Evolutionary conservation across 2,329 filamentous ascomycete species (phyloP).

Genomic region (Neofusicoccum umdonicola): DNA sequence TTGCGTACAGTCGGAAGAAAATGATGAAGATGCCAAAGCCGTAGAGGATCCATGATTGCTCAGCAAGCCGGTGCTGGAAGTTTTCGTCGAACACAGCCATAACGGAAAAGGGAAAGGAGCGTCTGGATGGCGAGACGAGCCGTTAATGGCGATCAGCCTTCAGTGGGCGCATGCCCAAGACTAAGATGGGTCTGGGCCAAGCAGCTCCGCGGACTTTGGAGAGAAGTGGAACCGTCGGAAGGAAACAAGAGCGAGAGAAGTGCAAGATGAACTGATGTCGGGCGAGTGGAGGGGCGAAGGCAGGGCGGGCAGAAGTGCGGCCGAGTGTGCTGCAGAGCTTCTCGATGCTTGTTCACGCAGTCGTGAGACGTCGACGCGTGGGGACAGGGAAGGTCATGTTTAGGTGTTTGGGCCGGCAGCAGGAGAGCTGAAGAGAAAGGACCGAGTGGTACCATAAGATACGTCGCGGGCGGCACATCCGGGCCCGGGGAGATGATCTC

Average conservation of each 20-base stretch:
- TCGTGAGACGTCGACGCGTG: not conserved
- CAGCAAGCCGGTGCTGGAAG: not conserved
- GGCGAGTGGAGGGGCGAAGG: not conserved
- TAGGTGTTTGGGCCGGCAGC: constrained; percentile 4
- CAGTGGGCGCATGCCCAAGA: not conserved
- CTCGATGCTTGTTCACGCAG: not conserved
- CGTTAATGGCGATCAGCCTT: constrained; percentile 3
- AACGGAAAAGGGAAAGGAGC: not conserved
- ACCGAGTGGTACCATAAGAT: constrained; percentile 2
- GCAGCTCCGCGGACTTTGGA: not conserved
- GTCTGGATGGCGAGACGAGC: not conserved
- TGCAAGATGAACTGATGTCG: not conserved
- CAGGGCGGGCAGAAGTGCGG: not conserved
- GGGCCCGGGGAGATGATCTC: not conserved
- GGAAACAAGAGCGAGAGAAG: not conserved
- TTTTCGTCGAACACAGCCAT: constrained; percentile 4
- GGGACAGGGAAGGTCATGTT: not conserved
- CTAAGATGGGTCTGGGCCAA: not conserved
- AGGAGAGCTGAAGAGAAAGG: not conserved
- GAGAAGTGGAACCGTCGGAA: not conserved
- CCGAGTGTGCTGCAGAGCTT: not conserved
- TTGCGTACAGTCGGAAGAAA: constrained; percentile 25
- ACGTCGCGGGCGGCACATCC: not conserved
- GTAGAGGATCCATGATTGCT: constrained; percentile 31
- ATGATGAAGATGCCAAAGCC: constrained; percentile 31